phyloP scores from a whole-genome alignment of 2,329 filamentous ascomycete genomes.

The Monosporascus ibericus region DNA sequence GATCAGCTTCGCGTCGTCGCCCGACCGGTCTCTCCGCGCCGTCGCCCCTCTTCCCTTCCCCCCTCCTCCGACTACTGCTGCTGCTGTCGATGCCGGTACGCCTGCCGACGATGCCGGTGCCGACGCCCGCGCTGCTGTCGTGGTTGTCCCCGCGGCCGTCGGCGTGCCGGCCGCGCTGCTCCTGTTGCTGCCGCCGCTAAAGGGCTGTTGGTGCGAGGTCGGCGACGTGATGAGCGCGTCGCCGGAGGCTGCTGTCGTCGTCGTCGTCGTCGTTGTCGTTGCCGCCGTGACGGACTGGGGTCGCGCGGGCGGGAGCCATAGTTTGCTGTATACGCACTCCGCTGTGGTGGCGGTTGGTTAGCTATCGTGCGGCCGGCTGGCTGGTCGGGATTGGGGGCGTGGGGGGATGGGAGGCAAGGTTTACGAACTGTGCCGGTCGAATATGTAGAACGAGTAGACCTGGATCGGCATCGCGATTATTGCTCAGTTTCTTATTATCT shows the following conservation, averaged over 20 bases:
- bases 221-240: conserved; percentile 6
- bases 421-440: conserved; percentile 86
- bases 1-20: conserved; percentile 91
- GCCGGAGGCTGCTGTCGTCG: conserved; percentile 6
- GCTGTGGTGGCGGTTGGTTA: conserved; percentile 45
- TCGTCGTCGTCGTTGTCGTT: conserved; percentile 9
- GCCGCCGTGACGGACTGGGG: conserved; percentile 33
- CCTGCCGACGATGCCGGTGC: conserved; percentile 33
- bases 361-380: conserved; percentile 1
- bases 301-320: conserved; percentile 57
- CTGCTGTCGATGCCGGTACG: conserved; percentile 30
- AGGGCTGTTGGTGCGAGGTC: background rate
- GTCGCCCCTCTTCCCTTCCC: conserved; percentile 1
- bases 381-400: background rate
- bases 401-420: background rate
- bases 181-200: conserved; percentile 3
- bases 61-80: conserved; percentile 7
- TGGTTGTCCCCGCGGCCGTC: conserved; percentile 17
- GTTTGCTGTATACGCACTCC: conserved; percentile 93
- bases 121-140: conserved; percentile 33
- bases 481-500: too few relatives aligned
- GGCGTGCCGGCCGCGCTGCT: conserved; percentile 23
- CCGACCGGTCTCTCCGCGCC: conserved; percentile 26
- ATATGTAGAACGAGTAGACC: conserved; percentile 97
- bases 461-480: conserved; percentile 57